Percentiles rank a stretch among this genome's conserved stretches.
phyloP scores from a whole-genome alignment of 2,329 filamentous ascomycete genomes.

The Epichloe bromicola region DNA sequence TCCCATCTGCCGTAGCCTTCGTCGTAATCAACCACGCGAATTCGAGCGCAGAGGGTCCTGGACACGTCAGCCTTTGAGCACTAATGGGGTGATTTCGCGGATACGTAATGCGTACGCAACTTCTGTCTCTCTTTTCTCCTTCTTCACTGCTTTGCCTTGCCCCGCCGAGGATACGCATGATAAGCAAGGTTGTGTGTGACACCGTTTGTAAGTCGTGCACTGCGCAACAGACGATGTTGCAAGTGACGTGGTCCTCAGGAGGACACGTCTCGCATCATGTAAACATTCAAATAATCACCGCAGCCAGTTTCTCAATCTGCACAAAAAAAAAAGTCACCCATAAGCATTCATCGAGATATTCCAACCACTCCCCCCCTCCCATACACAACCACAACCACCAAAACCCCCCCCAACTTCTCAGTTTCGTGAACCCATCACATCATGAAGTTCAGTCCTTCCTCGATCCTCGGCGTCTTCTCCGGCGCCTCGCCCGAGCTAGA shows the following conservation, averaged over 20 bases:
- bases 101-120: no score
- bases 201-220: not conserved
- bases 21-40: no score
- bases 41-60: no score
- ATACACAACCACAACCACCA: not conserved
- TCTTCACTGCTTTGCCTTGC: not conserved
- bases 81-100: no score
- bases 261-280: not conserved
- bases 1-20: no score
- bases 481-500: not conserved
- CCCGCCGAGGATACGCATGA: not conserved
- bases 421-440: no score
- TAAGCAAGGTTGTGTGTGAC: not conserved
- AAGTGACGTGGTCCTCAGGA: not conserved
- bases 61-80: no score
- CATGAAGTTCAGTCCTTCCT: not conserved
- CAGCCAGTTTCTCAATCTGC: no score
- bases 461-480: not conserved
- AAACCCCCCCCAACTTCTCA: not conserved
- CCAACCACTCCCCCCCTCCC: not conserved
- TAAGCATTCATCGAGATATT: not conserved
- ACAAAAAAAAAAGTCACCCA: no score
- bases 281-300: no score
- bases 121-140: not conserved
- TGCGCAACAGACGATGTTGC: not conserved